These are phyloP conservation scores for Lithospermum erythrorhizon DNA, from an alignment of 257 asterid species.

Conservation along the genomic window DNA sequence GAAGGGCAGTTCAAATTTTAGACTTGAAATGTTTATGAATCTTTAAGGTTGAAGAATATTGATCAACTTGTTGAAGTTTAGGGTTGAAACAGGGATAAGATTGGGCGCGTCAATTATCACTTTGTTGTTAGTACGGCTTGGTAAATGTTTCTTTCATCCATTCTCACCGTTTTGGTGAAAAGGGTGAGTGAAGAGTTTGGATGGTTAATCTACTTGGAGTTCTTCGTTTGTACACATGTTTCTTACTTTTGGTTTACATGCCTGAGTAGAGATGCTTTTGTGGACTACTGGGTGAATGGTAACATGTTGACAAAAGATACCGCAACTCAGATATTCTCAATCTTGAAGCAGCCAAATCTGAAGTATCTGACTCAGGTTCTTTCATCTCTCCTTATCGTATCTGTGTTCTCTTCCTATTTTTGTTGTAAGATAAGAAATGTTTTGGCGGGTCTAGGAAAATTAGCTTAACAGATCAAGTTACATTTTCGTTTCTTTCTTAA, in stretches of 20 bases:
- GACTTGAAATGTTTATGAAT: neutral
- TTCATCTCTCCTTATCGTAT: neutral
- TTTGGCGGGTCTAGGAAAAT: neutral
- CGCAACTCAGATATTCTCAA: conserved; percentile 64
- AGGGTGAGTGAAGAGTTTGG: too few relatives aligned
- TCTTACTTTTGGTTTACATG: conserved; percentile 11
- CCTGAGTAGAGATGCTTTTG: conserved; percentile 78
- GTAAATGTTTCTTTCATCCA: too few relatives aligned
- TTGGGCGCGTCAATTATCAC: too few relatives aligned
- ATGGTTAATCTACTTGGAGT: conserved; percentile 1
- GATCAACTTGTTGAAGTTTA: too few relatives aligned
- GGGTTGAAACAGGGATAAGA: too few relatives aligned
- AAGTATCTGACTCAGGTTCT: conserved; percentile 71
- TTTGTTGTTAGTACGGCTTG: too few relatives aligned
- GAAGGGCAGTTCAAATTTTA: neutral
- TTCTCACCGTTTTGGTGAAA: too few relatives aligned
- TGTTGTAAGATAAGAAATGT: neutral
- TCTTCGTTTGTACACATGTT: conserved; percentile 9
- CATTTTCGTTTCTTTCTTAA: neutral
- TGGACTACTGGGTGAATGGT: conserved; percentile 72
- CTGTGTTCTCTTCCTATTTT: neutral
- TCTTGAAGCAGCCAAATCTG: conserved; percentile 83
- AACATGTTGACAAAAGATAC: conserved; percentile 85
- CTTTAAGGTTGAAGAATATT: neutral
- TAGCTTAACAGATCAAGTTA: neutral